Conservation (phyloP, 495 filamentous ascomycete genomes). For the Penicillium verhagenii region DNA sequence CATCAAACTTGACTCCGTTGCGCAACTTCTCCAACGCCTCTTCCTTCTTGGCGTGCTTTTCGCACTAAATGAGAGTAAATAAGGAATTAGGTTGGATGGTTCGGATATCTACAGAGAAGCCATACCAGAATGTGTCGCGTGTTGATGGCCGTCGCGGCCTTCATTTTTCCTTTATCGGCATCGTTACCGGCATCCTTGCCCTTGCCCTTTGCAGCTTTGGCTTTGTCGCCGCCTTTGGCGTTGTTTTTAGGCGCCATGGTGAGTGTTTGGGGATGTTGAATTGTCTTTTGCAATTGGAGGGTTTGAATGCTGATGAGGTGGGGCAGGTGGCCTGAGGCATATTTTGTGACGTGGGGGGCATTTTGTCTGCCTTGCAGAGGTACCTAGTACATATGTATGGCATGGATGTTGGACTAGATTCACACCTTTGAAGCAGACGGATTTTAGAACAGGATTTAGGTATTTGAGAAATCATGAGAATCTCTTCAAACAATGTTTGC, state of each 20-base stretch:
- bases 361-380: not conserved
- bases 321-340: constrained; percentile 25
- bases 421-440: no score
- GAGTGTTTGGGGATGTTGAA: not conserved
- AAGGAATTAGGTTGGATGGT: not conserved
- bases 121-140: constrained; percentile 84
- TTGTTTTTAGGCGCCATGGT: constrained; percentile 58
- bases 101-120: constrained; percentile 3
- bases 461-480: no score
- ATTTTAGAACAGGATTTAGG: no score
- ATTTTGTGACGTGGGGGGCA: not conserved
- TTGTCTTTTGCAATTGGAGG: not conserved
- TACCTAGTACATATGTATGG: not conserved
- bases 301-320: constrained; percentile 10
- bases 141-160: constrained; percentile 77
- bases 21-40: constrained; percentile 77
- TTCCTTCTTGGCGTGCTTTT: constrained; percentile 86
- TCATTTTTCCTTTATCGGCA: constrained; percentile 41
- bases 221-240: constrained; percentile 43
- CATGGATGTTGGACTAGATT: not conserved
- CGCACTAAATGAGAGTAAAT: constrained; percentile 54
- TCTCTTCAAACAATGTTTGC: no score
- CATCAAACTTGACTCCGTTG: constrained; percentile 79
- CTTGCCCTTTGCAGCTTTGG: constrained; percentile 41
- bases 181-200: constrained; percentile 49